Evolutionary conservation across 805 yeast species (phyloP).

Genomic region (Kluyveromyces dobzhanskii): DNA sequence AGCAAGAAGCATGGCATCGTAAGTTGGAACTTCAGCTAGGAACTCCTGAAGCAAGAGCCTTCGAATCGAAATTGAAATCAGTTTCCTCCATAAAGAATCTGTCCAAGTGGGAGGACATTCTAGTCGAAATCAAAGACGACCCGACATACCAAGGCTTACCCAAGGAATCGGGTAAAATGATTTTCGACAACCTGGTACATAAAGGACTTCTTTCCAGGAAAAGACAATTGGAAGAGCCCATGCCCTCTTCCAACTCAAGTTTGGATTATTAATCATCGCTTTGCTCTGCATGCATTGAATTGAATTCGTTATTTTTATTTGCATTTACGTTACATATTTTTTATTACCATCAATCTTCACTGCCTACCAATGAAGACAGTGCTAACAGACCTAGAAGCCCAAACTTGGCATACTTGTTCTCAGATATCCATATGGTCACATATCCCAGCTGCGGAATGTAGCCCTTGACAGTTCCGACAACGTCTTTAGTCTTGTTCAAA

Average conservation of each 20-base stretch:
- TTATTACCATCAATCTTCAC: slow-evolving; percentile 33
- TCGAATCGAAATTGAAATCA: slow-evolving; percentile 10
- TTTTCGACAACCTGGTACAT: slow-evolving; percentile 30
- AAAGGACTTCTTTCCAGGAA: not conserved
- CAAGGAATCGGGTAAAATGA: slow-evolving; percentile 21
- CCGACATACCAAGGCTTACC: slow-evolving; percentile 31
- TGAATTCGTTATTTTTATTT: too few relatives aligned
- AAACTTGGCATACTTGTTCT: slow-evolving; percentile 74
- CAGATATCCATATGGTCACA: slow-evolving; percentile 83
- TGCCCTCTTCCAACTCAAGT: not conserved
- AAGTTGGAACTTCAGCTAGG: not conserved
- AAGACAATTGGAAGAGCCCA: not conserved
- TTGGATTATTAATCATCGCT: not conserved
- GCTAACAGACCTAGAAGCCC: slow-evolving; percentile 70
- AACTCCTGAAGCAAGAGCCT: not conserved
- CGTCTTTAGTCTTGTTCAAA: slow-evolving; percentile 65
- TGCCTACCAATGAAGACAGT: slow-evolving; percentile 53
- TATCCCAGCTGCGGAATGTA: slow-evolving; percentile 88
- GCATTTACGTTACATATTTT: not conserved
- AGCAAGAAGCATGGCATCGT: not conserved
- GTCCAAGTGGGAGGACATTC: slow-evolving; percentile 32
- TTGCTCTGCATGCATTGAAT: too few relatives aligned
- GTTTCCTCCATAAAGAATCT: slow-evolving; percentile 17
- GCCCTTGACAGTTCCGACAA: slow-evolving; percentile 87
- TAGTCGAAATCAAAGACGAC: slow-evolving; percentile 21